Evolutionary conservation across 2,329 filamentous ascomycete species (phyloP), one percentile per base, ranked within the genome.

Genomic region (Neonectria sp.): DNA sequence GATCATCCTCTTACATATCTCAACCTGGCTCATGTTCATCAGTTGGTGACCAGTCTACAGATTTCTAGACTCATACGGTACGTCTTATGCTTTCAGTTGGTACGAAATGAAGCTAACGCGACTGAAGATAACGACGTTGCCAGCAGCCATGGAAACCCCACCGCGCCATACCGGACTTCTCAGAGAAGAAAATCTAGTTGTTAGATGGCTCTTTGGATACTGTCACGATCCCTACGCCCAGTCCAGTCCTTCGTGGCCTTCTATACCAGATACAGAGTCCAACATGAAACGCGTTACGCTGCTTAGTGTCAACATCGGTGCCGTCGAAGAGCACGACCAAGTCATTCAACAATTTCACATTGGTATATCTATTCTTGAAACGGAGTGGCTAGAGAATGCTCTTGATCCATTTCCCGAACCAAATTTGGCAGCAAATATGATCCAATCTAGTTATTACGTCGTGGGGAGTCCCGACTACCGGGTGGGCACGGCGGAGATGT

Each of bases 281-380:
- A 2, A 52, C 21, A 49, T 73, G n/a, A 71, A 58, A 51, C 21
- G 51, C 21, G 6, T 71, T 3, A 55, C 56, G 35, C 69, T 71
- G 55, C 25, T 71, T 12, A 69, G 66, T 11, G 61, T 73, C 24
- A 62, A 73, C 9, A 63, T 71, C 33, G 66, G 68, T 13, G 55
- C 53, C 4, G 59, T 72, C 17, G 48, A 11, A 33, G 59, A 62
- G 8, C 51, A 62, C 29, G 52, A 68, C 17, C 33, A 27, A 43
- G 31, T 29, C 9, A 69, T 72, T 24, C 33, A 71, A 27, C 59
- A 55, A 11, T 65, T 69, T 9, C 57, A 63, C 24, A 24, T 69
- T 46, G 71, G 68, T 3, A 0, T 72, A 0, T 72, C 64, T 13
- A 55, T 46, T 8, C 46, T 73, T 1, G 57, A 62, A 27, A 43